Conservation (phyloP, 257 asterid genomes). For the Primulina huaijiensis region DNA sequence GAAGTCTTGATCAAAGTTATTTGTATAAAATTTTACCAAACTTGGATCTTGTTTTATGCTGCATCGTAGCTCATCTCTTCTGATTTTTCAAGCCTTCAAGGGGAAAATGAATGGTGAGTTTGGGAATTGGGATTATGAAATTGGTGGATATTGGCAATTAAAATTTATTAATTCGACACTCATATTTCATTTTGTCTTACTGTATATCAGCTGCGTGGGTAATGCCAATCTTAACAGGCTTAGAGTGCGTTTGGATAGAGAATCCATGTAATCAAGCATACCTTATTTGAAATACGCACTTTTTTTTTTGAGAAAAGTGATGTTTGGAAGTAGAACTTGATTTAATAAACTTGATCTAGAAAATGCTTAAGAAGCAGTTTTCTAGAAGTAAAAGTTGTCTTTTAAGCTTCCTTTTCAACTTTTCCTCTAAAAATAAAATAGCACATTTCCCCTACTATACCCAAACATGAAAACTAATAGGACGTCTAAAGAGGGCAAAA, state of each 20-base stretch:
- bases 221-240: neutral
- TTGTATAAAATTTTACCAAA: neutral
- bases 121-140: constrained; percentile 5
- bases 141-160: neutral
- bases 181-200: neutral
- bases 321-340: neutral
- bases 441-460: neutral
- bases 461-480: neutral
- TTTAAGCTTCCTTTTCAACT: neutral
- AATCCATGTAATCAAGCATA: neutral
- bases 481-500: neutral
- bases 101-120: constrained; percentile 2
- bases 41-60: neutral
- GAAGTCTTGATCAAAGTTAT: neutral
- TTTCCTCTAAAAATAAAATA: constrained; percentile 5
- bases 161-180: neutral
- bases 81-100: neutral
- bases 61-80: neutral
- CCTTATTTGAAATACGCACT: too few relatives aligned
- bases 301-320: too few relatives aligned
- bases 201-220: neutral
- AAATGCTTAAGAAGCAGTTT: too few relatives aligned
- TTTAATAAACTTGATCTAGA: too few relatives aligned
- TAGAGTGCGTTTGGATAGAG: neutral
- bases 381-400: neutral